Base-by-base conservation (phyloP, 2,329 filamentous ascomycete genomes). In the Dothideomycetes sp. region DNA sequence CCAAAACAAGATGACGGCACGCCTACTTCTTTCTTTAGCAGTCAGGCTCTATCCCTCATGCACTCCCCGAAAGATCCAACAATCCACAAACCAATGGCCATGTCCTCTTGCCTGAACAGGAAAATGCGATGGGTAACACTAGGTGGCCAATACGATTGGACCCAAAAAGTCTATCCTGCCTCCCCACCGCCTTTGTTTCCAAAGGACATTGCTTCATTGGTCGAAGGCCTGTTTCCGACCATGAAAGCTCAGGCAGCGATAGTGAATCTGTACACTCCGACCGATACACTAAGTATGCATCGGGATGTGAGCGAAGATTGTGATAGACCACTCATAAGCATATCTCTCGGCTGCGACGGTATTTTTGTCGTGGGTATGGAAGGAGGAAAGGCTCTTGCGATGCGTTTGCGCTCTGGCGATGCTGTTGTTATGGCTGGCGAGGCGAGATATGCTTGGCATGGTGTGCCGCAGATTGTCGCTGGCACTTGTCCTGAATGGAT, bases 101-200 rank as follows among this genome's bases (percentile, higher is more conserved):
- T 83, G 39, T 68, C 74, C 34, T 79, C 80, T 53, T 76, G 89
- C 20, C 69, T 96, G 30, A 75, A 80, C 43, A 82, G 80, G 47
- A 88, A 84, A 47, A 73, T 96, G 17, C 85, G 89, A 51, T 98
- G 91, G 91, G 76, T 93, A 29, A 96, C 89, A 0, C 74, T 98
- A 3, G 91, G 91, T 35, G 89, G 87, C 0, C 91, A 96, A 60
- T 96, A 96, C 60, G 84, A 96, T 64, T 96, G 89, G 91, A 93
- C 87, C 0, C 75, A 77, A 43, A 88, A 94, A 50, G 65, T 76
- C 10, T 96, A 96, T 55, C 87, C 88, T 0, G 59, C 68, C 8
- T 69, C 72, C n/a, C 45, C 59, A 3, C 80, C 83, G 1, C 85
- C 85, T 0, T 53, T 64, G 0, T 95, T 95, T 51, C 88, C 89